Evolutionary conservation across 1,139 yeast genomes (phyloP).

Genomic region (Blastobotrys persicus): DNA sequence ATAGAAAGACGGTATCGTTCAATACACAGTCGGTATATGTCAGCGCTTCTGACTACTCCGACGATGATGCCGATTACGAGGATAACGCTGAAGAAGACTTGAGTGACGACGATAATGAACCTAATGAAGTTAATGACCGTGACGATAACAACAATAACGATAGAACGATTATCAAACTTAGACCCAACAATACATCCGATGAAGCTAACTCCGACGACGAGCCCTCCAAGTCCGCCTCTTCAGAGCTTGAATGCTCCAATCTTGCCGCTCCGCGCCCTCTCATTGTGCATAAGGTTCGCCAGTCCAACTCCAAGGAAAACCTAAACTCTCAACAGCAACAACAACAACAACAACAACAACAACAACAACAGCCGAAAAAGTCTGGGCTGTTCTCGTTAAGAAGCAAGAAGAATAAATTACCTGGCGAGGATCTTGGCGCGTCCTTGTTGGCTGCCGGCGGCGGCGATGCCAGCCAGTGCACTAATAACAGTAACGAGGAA

Average conservation of each 20-base stretch:
- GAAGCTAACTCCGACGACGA: constrained; percentile 4
- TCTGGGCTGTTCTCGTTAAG: not conserved
- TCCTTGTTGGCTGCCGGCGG: constrained; percentile 16
- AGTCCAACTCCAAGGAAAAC: constrained; percentile 5
- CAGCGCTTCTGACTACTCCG: constrained; percentile 35
- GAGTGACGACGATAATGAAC: constrained; percentile 28
- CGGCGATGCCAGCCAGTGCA: not conserved
- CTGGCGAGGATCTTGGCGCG: constrained; percentile 26
- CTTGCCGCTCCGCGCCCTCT: constrained; percentile 12
- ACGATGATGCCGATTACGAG: constrained; percentile 28
- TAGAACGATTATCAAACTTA: constrained; percentile 1
- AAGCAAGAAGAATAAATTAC: constrained; percentile 9
- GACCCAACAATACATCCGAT: not conserved
- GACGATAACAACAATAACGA: constrained; percentile 4
- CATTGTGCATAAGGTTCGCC: constrained; percentile 17
- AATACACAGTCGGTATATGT: constrained; percentile 27
- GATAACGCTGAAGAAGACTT: constrained; percentile 29
- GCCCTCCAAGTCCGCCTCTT: not conserved
- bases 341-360: constrained; percentile 9
- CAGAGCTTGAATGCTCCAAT: not conserved
- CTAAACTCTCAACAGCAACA: constrained; percentile 3
- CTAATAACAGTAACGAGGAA: constrained; percentile 8
- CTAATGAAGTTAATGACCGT: constrained; percentile 22
- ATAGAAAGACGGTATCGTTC: constrained; percentile 27
- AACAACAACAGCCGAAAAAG: constrained; percentile 6